Evolutionary conservation across 257 asterid species (phyloP).

Genomic region (Capsicum chinense): DNA sequence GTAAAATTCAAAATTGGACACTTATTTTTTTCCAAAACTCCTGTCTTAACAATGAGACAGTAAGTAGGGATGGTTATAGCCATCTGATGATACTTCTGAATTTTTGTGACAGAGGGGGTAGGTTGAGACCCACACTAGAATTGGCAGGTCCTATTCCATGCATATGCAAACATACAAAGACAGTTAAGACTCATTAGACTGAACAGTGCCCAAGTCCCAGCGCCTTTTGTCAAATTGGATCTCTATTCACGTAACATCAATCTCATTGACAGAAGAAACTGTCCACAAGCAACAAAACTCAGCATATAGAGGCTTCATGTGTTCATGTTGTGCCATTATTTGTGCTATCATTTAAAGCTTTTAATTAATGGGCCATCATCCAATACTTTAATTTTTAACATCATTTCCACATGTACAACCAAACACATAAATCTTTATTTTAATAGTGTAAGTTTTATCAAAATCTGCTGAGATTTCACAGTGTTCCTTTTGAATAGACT

Average conservation of each 20-base stretch:
- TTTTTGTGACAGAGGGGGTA: slow-evolving; percentile 19
- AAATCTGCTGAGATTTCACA: slow-evolving; percentile 24
- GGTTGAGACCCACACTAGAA: slow-evolving; percentile 42
- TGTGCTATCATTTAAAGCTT: not conserved
- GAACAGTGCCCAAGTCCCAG: slow-evolving; percentile 29
- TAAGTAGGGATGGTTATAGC: slow-evolving; percentile 32
- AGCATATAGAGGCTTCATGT: slow-evolving; percentile 19
- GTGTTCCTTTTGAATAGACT: slow-evolving; percentile 31
- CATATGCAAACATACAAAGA: slow-evolving; percentile 35
- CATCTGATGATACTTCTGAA: slow-evolving; percentile 14
- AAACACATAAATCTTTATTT: slow-evolving; percentile 5
- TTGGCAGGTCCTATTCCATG: slow-evolving; percentile 41
- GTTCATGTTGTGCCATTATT: slow-evolving; percentile 25
- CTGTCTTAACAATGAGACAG: slow-evolving; percentile 40
- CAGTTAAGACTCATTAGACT: slow-evolving; percentile 27
- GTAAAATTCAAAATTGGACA: not conserved
- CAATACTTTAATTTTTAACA: not conserved
- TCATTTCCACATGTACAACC: slow-evolving; percentile 27
- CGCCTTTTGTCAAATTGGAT: slow-evolving; percentile 31
- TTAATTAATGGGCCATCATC: slow-evolving; percentile 14
- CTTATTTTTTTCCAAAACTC: slow-evolving; percentile 25
- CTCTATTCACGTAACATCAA: slow-evolving; percentile 10
- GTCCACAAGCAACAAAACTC: slow-evolving; percentile 20
- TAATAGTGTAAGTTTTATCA: not conserved
- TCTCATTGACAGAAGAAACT: slow-evolving; percentile 17